Evolutionary conservation across 257 asterid genomes (phyloP).

Genomic region (Fraxinus cuspidata): DNA sequence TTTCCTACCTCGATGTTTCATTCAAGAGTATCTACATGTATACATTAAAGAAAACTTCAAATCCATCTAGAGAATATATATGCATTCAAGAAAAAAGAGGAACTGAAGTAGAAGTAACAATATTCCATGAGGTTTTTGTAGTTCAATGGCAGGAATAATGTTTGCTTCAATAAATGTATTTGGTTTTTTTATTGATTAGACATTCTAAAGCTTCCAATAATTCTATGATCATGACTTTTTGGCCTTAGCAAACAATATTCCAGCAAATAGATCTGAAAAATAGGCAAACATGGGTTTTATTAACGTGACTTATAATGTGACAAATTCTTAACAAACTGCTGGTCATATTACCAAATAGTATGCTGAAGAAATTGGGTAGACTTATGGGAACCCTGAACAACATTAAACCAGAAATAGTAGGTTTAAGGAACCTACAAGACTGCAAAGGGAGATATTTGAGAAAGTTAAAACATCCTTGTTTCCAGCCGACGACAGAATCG

Average conservation of each 20-base stretch:
- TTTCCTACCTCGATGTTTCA: too few species aligned
- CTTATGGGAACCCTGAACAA: constrained; percentile 47
- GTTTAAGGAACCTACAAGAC: constrained; percentile 57
- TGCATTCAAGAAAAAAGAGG: not conserved
- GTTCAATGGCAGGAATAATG: not conserved
- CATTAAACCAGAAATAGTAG: constrained; percentile 44
- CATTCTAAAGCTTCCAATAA: not conserved
- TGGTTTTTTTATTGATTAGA: too few species aligned
- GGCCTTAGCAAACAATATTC: constrained; percentile 49
- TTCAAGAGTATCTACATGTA: too few species aligned
- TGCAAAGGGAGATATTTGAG: constrained; percentile 13
- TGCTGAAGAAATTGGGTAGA: constrained; percentile 45
- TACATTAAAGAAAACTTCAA: too few species aligned
- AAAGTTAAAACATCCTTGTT: not conserved
- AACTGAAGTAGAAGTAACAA: not conserved
- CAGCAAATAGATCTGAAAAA: constrained; percentile 48
- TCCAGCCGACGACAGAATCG: not conserved
- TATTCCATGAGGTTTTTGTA: not conserved
- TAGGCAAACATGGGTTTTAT: not conserved
- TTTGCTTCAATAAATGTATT: too few species aligned
- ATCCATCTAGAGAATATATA: too few species aligned
- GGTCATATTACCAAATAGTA: constrained; percentile 42
- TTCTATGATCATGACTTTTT: constrained; percentile 39
- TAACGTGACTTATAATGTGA: not conserved
- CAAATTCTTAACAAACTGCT: not conserved